Base-by-base conservation (phyloP, 192 early-diverging fungal genomes). In the Entophlyctis helioformis region DNA sequence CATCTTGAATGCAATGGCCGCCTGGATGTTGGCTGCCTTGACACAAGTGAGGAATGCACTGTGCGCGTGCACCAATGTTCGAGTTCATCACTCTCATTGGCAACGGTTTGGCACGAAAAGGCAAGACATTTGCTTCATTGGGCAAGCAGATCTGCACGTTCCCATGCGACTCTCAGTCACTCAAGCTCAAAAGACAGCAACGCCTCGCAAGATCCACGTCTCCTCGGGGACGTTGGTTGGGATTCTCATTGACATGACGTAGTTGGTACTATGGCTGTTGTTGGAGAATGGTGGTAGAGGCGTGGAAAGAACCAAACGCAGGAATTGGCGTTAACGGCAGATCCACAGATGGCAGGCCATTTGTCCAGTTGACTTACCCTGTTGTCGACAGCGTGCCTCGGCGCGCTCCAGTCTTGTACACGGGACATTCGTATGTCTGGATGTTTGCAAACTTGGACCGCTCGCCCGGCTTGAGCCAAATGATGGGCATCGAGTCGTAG, bases 171-270 rank as follows among this genome's bases (percentile, higher is more conserved):
- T n/a, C n/a, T 36, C 49, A 67, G 25, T 66, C 57, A 25, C 45
- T 52, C 33, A 67, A 39, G 11, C 20, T 29, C 18, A 67, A 31
- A 5, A 72, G 42, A 18, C 56, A 3, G 70, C 70, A 36, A 72
- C 70, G 53, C 75, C 75, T 36, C 69, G 38, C 36, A 63, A 25
- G 21, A 78, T 62, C 75, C 75, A 78, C 13, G 56, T 51, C 13
- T 74, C 66, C 27, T 74, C 71, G 1, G 68, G 66, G 8, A 64
- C 72, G 27, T 64, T 76, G 25, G 75, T 76, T 24, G 72, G 72
- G 1, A 78, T 34, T 26, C 69, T 33, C 75, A 78, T 78, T n/a
- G 58, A 70, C 66, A 76, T 76, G n/a, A 78, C 75, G 50, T 62
- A 78, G 43, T 78, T 78, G 1, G 75, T 78, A 19, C 64, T 67